phyloP scores from a whole-genome alignment of 495 filamentous ascomycete genomes.

The Astrothelium subdiscretum region DNA sequence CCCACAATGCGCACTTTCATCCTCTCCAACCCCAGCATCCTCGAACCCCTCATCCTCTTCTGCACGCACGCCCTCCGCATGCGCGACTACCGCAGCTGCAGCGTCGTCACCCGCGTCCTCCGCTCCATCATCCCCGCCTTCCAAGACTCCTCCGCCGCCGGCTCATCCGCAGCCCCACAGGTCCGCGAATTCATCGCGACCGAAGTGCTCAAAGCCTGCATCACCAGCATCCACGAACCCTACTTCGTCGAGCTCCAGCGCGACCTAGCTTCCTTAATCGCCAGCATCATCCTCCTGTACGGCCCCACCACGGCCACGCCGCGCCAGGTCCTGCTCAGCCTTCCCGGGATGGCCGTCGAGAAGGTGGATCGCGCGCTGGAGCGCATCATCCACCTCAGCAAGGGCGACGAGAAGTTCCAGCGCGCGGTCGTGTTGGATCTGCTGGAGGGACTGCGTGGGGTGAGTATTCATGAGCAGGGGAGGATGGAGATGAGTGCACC shows the following conservation, averaged over 20 bases:
- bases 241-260: constrained; percentile 97
- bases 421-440: constrained; percentile 78
- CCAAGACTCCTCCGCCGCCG: constrained; percentile 53
- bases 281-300: constrained; percentile 69
- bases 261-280: constrained; percentile 80
- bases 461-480: constrained; percentile 86
- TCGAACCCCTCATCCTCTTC: constrained; percentile 82
- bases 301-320: constrained; percentile 49
- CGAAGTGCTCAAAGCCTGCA: constrained; percentile 70
- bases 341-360: constrained; percentile 47
- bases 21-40: constrained; percentile 61
- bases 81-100: constrained; percentile 81
- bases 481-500: constrained; percentile 28
- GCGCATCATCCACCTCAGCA: constrained; percentile 36
- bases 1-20: constrained; percentile 46
- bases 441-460: constrained; percentile 70
- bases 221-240: constrained; percentile 80
- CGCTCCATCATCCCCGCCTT: constrained; percentile 77
- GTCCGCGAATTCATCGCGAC: constrained; percentile 86
- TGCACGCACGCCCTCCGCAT: constrained; percentile 82
- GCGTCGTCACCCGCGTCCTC: constrained; percentile 71
- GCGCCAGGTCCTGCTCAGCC: constrained; percentile 40
- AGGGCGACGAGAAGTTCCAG: constrained; percentile 54
- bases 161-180: constrained; percentile 61
- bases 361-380: constrained; percentile 52